phyloP scores from a whole-genome alignment of 768 basidiomycete genomes.

The Brasilioporus rufonigricans region DNA sequence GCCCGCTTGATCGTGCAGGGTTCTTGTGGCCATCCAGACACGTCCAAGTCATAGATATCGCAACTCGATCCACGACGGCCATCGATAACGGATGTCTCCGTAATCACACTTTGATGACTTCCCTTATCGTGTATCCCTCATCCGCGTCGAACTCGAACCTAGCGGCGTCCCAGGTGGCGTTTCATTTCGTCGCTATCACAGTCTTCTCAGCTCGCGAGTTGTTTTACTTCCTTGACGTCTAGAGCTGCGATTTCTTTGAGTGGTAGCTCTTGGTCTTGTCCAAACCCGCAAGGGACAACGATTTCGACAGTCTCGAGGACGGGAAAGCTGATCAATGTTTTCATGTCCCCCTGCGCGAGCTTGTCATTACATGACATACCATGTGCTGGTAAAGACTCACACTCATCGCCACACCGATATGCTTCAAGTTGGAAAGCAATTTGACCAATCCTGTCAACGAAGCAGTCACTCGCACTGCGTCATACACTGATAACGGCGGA shows the following conservation, averaged over 20 bases:
- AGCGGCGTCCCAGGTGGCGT: too few species aligned
- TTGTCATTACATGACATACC: not conserved
- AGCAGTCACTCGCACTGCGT: not conserved
- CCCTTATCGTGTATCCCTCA: not conserved
- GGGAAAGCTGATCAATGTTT: not conserved
- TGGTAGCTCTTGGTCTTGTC: too few species aligned
- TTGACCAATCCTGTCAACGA: conserved; percentile 6
- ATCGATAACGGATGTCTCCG: conserved; percentile 9
- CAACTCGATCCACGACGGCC: conserved; percentile 16
- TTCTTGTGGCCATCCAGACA: not conserved
- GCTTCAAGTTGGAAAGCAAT: conserved; percentile 8
- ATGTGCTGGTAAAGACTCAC: not conserved
- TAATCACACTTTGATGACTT: conserved; percentile 4
- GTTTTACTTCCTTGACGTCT: not conserved
- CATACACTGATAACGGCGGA: conserved; percentile 5
- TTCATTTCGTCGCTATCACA: not conserved
- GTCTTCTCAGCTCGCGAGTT: conserved; percentile 5
- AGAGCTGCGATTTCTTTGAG: not conserved
- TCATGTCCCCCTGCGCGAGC: not conserved
- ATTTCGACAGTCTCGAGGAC: conserved; percentile 6
- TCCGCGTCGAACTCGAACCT: not conserved
- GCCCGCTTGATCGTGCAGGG: not conserved
- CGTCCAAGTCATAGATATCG: conserved; percentile 1
- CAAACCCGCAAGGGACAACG: too few species aligned
- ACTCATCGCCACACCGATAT: not conserved